Evolutionary conservation across 2,329 filamentous ascomycete species (phyloP), one percentile per base, ranked within the genome.

Genomic region (Monilinia polystroma): DNA sequence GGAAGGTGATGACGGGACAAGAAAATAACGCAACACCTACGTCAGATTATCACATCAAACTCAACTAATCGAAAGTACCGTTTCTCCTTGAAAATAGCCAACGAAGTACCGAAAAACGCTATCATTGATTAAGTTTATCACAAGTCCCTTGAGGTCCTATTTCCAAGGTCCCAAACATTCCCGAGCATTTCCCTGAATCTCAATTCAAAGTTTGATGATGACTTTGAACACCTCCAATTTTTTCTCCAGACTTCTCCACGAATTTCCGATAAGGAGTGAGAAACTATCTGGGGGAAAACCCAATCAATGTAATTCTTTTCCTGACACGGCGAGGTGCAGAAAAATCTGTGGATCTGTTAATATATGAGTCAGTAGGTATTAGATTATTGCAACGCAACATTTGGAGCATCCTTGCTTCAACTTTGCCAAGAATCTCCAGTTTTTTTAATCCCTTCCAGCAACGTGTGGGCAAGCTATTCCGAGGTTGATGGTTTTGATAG

Each of bases 181-280:
- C 29, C 49, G 23, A 32, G 23, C 58, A 14, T 18, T 35, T 45
- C 41, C 58, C 29, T 38, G 32, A 26, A 51, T 60, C 20, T 51
- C 20, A 38, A 38, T 8, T 23, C 45, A 38, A 60, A n/a, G 38
- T 23, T 56, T 29, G 55, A 58, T 35, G 32, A 32, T 4, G 8
- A 53, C 23, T 26, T 12, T 54, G 23, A 54, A 45, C 55, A 32
- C 29, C 38, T 66, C 57, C 49, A 38, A 53, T 54, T 16, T 52
- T 52, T 53, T 45, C 55, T 32, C 55, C 47, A 60, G 51, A 43
- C 35, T 62, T 54, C 56, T 45, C 64, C 55, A 51, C 56, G 38
- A 45, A 32, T 60, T 35, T 38, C 20, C 32, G n/a, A 35, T 29
- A 55, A 11, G 7, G 29, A 32, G 20, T 35, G 12, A 16, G 20